Conservation (phyloP, 2,329 filamentous ascomycete genomes). For the Phialophora macrospora region DNA sequence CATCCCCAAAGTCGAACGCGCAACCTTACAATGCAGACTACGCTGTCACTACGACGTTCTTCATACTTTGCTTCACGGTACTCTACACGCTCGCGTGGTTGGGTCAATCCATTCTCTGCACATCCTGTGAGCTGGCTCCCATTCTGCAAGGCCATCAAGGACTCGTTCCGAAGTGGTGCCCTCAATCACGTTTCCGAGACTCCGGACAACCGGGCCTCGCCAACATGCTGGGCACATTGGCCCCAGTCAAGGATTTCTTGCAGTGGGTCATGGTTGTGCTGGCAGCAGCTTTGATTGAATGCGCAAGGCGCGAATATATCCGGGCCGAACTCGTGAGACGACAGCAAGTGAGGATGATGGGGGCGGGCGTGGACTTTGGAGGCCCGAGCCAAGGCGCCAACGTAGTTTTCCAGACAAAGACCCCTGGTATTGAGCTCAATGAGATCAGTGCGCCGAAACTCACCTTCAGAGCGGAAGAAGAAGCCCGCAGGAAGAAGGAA, state of each 20-base stretch:
- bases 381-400: constrained; percentile 15
- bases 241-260: constrained; percentile 33
- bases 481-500: constrained; percentile 17
- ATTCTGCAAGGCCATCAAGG: constrained; percentile 33
- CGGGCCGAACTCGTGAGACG: constrained; percentile 23
- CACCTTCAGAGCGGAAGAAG: constrained; percentile 13
- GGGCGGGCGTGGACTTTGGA: constrained; percentile 31
- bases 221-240: constrained; percentile 61
- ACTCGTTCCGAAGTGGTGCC: constrained; percentile 33
- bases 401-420: background rate
- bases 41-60: constrained; percentile 27
- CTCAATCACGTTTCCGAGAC: constrained; percentile 35
- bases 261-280: constrained; percentile 33
- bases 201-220: constrained; percentile 38
- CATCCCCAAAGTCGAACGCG: constrained; percentile 3
- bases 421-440: constrained; percentile 15
- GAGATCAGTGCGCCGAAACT: constrained; percentile 28
- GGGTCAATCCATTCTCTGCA: constrained; percentile 31
- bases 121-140: constrained; percentile 34
- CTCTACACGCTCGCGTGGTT: constrained; percentile 33
- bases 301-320: constrained; percentile 32
- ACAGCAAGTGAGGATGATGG: constrained; percentile 18
- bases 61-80: constrained; percentile 28
- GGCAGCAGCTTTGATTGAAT: constrained; percentile 28
- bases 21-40: constrained; percentile 26